These are phyloP conservation scores for Vigna hirtella DNA, from an alignment of 306 rosid genomes.

Conservation along the genomic window DNA sequence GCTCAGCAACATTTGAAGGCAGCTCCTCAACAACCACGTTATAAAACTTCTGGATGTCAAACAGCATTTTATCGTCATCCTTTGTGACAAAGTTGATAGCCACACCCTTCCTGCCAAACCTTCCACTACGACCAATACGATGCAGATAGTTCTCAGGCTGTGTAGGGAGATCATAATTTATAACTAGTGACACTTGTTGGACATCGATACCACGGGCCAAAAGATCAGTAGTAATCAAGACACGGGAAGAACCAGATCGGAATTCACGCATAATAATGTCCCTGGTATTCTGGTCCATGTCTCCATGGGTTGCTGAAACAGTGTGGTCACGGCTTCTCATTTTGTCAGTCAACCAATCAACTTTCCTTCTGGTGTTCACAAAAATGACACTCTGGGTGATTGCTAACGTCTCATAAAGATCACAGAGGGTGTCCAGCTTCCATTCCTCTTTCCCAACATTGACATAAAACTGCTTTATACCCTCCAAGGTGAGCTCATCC, in stretches of 20 bases:
- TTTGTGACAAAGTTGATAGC: conserved; percentile 76
- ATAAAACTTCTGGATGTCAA: conserved; percentile 81
- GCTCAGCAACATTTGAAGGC: conserved; percentile 84
- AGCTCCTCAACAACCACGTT: conserved; percentile 80
- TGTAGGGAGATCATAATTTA: conserved; percentile 81
- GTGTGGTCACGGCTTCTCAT: conserved; percentile 88
- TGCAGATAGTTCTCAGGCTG: conserved; percentile 93
- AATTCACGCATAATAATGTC: conserved; percentile 91
- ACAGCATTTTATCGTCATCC: conserved; percentile 75
- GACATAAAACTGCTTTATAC: conserved; percentile 81
- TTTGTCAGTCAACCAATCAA: conserved; percentile 89
- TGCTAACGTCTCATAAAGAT: conserved; percentile 77
- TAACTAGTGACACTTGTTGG: conserved; percentile 85
- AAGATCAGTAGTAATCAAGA: conserved; percentile 76
- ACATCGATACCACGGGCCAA: conserved; percentile 91
- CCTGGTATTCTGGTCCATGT: conserved; percentile 89
- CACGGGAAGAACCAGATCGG: conserved; percentile 86
- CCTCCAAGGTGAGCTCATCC: conserved; percentile 86
- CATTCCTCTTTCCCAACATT: conserved; percentile 80
- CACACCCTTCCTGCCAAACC: conserved; percentile 89
- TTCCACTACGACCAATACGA: conserved; percentile 87
- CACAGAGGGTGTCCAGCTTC: conserved; percentile 84
- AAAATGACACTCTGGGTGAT: conserved; percentile 88
- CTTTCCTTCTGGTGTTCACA: conserved; percentile 87
- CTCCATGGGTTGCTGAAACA: conserved; percentile 89